Evolutionary conservation across 2,329 filamentous ascomycete species (phyloP), one percentile per base, ranked within the genome.

Genomic region (Leptographium radiaticola): DNA sequence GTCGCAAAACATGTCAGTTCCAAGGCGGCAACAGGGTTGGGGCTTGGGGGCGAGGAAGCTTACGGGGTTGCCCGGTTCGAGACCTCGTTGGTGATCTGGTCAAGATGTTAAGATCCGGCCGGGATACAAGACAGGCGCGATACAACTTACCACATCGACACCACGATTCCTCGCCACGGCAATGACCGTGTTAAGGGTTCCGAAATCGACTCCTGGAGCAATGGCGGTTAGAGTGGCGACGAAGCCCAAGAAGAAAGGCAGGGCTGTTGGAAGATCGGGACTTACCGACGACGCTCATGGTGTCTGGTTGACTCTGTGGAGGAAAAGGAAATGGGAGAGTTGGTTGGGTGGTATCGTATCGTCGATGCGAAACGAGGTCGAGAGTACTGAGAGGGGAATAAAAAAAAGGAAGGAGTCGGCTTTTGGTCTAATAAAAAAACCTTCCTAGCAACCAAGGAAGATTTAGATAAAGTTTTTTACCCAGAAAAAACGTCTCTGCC

Each of bases 1-100:
- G 45, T 30, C 18, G 18, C 15, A 16, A n/a, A 8, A 16, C 18
- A 11, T 3, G 65, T 53, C 49, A 44, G 47, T 49, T 44, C 53
- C 48, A 44, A 31, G 40, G 45, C 43, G 20, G 43, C n/a, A 36
- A 43, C 48, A 51, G 49, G 36, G 25, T 33, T 42, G 4, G 38
- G 15, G 16, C 13, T 8, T 12, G 10, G 25, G 13, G 25, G 13
- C 6, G 18, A 13, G 18, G 50, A 40, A 54, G 84, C 89, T 79
- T 87, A 96, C 88, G 93, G 93, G 64, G 93, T 98, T 58, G 89
- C 84, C 73, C 93, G 86, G 80, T 98, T 97, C 62, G 93, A 98
- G 64, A 97, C 93, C 74, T 98, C 93, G 79, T 98, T 98, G 75
- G 89, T 86, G 69, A 98, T 95, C 89, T 95, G 66, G 55, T 63